phyloP scores from a whole-genome alignment of 352 stramenopile species.

The Phytophthora sansomeana region DNA sequence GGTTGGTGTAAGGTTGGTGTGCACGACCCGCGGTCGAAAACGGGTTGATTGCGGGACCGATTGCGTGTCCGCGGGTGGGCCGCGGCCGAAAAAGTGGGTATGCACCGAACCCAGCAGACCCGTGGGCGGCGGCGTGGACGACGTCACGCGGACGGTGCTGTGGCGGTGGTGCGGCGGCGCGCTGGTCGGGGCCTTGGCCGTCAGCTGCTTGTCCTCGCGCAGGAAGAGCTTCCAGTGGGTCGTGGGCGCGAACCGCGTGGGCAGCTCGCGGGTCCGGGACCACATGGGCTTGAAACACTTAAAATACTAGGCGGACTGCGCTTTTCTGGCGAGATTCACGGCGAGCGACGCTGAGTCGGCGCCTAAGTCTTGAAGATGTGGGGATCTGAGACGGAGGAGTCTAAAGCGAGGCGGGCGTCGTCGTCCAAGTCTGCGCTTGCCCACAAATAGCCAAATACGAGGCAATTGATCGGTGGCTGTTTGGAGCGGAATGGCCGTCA shows the following conservation, averaged over 20 bases:
- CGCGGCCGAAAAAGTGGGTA: conserved; percentile 22
- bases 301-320: conserved; percentile 5
- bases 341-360: not conserved
- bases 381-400: conserved; percentile 9
- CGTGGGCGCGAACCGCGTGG: conserved; percentile 33
- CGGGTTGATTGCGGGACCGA: conserved; percentile 13
- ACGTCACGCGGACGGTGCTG: conserved; percentile 29
- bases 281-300: conserved; percentile 33
- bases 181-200: conserved; percentile 14
- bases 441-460: conserved; percentile 36
- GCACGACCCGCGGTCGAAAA: conserved; percentile 22
- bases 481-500: conserved; percentile 18
- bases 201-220: conserved; percentile 33
- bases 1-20: conserved; percentile 22
- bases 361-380: conserved; percentile 1
- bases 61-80: conserved; percentile 4
- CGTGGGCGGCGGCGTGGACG: conserved; percentile 1
- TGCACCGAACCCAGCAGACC: conserved; percentile 27
- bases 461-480: not conserved
- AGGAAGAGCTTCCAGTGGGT: conserved; percentile 44
- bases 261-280: conserved; percentile 40
- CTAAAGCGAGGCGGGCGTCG: no score
- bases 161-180: conserved; percentile 36
- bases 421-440: not conserved
- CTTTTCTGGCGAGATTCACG: conserved; percentile 12